A percentile compares a stretch with the other conserved stretches of the same genome.
phyloP scores from a whole-genome alignment of 345 rosid species.

The Sisymbrium irio region DNA sequence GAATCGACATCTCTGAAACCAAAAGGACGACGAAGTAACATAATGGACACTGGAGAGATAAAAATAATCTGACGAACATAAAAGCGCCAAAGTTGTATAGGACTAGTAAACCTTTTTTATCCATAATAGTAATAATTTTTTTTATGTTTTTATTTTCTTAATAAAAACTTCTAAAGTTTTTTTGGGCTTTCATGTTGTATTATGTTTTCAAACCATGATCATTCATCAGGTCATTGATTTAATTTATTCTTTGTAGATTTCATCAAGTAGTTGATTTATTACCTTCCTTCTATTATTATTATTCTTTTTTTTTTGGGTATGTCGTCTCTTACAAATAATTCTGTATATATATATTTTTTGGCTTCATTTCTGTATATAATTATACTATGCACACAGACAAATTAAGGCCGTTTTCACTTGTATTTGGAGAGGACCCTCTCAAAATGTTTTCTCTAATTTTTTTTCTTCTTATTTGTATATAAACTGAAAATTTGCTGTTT shows the following conservation, averaged over 20 bases:
- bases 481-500: too few species aligned
- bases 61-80: neutral
- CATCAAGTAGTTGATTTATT: neutral
- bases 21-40: slow-evolving; percentile 1
- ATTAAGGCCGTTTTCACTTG: neutral
- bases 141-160: slow-evolving; percentile 2
- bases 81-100: neutral
- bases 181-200: neutral
- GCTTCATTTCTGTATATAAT: too few species aligned
- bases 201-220: neutral
- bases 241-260: neutral
- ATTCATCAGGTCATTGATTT: neutral
- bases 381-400: neutral
- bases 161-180: neutral
- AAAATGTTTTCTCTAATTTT: neutral
- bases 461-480: neutral
- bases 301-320: neutral
- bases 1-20: slow-evolving; percentile 29
- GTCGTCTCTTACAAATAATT: neutral
- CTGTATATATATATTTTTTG: too few species aligned
- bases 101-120: neutral
- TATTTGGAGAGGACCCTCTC: neutral
- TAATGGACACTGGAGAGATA: neutral
- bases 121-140: neutral
- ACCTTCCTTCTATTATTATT: neutral